Conservation (phyloP, 257 asterid species). For the Salvia miltiorrhiza region DNA sequence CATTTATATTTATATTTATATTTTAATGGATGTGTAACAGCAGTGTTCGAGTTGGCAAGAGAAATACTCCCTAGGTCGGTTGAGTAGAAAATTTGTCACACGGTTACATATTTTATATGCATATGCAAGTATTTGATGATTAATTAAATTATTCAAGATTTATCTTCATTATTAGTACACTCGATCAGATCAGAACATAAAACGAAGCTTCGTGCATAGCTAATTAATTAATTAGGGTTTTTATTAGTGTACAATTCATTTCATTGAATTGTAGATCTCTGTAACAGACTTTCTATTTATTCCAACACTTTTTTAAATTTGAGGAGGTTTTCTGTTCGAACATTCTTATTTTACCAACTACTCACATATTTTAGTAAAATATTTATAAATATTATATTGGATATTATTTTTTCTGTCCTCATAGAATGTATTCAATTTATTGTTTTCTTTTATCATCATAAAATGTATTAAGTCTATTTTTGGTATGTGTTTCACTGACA, state of each 20-base stretch:
- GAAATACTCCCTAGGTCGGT: conserved; percentile 26
- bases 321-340: no score
- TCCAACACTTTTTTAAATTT: no score
- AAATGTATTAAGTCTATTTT: no score
- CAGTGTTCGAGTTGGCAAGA: conserved; percentile 27
- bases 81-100: neutral
- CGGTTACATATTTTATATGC: neutral
- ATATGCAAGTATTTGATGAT: neutral
- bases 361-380: no score
- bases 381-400: no score
- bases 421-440: no score
- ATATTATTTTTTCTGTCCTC: no score
- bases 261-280: no score
- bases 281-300: no score
- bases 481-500: no score
- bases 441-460: no score
- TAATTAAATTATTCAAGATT: neutral
- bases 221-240: neutral
- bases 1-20: neutral
- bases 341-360: no score
- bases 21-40: neutral
- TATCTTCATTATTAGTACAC: neutral
- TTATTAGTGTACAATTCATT: neutral
- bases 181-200: neutral
- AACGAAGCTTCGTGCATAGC: neutral